A percentile compares a stretch with the other conserved stretches of the same genome.
Conservation (phyloP, 1,284 basidiomycete genomes). For the Exobasidium cylindrosporum region DNA sequence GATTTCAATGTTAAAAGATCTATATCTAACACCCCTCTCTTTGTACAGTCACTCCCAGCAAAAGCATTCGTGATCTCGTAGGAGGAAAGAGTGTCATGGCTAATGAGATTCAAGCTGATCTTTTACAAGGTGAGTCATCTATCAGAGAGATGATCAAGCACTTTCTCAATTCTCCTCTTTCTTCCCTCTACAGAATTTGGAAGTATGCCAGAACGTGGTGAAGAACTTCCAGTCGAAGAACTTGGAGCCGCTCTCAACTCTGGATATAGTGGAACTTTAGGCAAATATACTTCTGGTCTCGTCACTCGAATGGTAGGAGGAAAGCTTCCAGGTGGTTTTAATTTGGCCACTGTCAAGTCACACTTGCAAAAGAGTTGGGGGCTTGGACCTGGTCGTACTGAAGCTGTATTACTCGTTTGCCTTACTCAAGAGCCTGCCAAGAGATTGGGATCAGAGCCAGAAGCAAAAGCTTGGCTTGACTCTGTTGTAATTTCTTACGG, state of each 20-base stretch:
- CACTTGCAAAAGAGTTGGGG: constrained; percentile 64
- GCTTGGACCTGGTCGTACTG: constrained; percentile 79
- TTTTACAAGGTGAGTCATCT: constrained; percentile 64
- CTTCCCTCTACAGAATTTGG: constrained; percentile 51
- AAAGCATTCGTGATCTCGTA: constrained; percentile 96
- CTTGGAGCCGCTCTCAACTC: constrained; percentile 79
- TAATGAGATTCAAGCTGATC: constrained; percentile 88
- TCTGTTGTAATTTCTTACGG: constrained; percentile 79
- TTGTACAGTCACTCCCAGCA: constrained; percentile 69
- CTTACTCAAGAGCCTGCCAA: constrained; percentile 91
- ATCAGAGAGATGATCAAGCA: no score
- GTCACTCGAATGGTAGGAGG: constrained; percentile 86
- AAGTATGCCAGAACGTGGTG: constrained; percentile 81
- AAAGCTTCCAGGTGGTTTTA: constrained; percentile 99
- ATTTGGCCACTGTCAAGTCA: constrained; percentile 84
- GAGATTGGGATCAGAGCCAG: constrained; percentile 82
- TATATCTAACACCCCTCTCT: no score
- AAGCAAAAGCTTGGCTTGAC: constrained; percentile 93
- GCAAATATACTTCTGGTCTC: constrained; percentile 90
- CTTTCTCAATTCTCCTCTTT: no score
- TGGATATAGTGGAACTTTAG: constrained; percentile 80
- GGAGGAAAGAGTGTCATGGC: constrained; percentile 97
- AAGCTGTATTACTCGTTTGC: constrained; percentile 84
- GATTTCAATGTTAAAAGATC: no score
- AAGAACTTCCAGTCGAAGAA: constrained; percentile 85